Conservation (phyloP, 2,329 filamentous ascomycete genomes). For the Ceratocystis cacaofunesta region DNA sequence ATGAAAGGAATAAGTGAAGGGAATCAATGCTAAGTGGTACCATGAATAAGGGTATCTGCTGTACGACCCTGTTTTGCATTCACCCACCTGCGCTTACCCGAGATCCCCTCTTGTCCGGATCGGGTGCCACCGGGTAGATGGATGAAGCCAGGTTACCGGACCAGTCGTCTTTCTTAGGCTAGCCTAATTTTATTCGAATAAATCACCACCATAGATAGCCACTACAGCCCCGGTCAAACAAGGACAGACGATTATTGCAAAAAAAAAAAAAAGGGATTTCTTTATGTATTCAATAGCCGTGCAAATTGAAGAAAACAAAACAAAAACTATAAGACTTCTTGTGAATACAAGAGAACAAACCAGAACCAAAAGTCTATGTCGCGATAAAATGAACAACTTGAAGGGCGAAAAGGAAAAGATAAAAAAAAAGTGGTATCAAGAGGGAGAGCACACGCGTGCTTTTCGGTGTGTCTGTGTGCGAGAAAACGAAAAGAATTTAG, state of each 20-base stretch:
- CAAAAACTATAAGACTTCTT: constrained; percentile 3
- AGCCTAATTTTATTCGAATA: no score
- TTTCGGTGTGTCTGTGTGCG: neutral
- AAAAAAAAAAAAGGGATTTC: neutral
- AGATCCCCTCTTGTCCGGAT: no score
- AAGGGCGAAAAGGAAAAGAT: constrained; percentile 2
- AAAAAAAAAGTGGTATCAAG: constrained; percentile 8
- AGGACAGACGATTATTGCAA: neutral
- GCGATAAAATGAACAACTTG: neutral
- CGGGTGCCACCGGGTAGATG: no score
- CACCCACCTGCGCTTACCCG: no score
- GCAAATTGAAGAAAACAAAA: neutral
- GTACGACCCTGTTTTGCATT: no score
- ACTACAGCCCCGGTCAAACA: no score
- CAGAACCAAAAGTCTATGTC: constrained; percentile 5
- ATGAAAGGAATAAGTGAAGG: no score
- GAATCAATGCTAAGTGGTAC: no score
- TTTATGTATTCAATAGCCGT: neutral
- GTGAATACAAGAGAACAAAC: constrained; percentile 3
- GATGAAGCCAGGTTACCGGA: no score
- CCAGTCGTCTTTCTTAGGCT: no score
- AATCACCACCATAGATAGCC: neutral
- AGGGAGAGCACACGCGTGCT: neutral
- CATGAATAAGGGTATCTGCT: no score
- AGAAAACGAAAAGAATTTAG: neutral